A percentile compares a stretch with the other conserved stretches of the same genome.
Conservation (phyloP, 345 rosid species). For the Dipteronia sinensis region DNA sequence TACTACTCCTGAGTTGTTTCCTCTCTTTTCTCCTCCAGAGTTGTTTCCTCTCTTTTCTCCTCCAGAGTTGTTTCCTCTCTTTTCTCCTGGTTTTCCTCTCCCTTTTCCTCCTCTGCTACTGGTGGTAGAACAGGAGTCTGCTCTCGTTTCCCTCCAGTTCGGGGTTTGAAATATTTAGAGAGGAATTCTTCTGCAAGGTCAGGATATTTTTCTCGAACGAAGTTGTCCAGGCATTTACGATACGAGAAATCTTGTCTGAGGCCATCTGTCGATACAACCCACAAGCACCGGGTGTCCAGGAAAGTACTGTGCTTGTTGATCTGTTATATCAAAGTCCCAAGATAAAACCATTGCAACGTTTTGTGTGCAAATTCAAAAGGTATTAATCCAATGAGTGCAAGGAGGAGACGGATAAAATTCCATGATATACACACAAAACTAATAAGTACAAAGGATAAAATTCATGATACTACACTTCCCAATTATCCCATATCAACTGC, state of each 20-base stretch:
- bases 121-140: constrained; percentile 36
- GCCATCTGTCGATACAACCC: constrained; percentile 70
- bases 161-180: constrained; percentile 57
- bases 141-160: constrained; percentile 40
- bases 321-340: constrained; percentile 39
- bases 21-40: background rate
- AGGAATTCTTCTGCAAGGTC: constrained; percentile 59
- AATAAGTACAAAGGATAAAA: background rate
- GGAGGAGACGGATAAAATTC: background rate
- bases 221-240: constrained; percentile 66
- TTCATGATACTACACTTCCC: background rate
- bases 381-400: background rate
- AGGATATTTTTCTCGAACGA: constrained; percentile 62
- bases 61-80: background rate
- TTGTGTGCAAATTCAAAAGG: background rate
- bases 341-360: background rate
- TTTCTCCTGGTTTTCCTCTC: constrained; percentile 7
- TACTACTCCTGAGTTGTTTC: background rate
- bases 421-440: too few relatives aligned
- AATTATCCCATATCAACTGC: background rate
- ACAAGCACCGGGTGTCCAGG: constrained; percentile 71
- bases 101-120: constrained; percentile 2
- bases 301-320: constrained; percentile 63
- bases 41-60: background rate
- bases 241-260: constrained; percentile 74